A percentile compares a stretch with the other conserved stretches of the same genome.
These are phyloP conservation scores for Globisporangium perplexum DNA, from an alignment of 352 stramenopile species.

Conservation along the genomic window DNA sequence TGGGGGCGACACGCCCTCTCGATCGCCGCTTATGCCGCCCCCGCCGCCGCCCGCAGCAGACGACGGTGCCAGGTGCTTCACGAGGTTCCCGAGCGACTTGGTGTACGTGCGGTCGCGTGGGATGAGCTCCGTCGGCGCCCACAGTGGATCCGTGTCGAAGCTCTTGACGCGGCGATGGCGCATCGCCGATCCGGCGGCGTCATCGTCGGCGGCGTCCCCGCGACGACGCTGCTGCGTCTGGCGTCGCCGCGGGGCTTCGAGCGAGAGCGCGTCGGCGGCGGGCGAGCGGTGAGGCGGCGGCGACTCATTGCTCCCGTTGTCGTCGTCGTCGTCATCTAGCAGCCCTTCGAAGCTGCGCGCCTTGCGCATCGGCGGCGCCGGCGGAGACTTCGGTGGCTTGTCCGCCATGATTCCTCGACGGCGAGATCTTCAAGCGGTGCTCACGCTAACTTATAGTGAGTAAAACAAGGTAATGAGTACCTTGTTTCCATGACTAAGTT, in stretches of 20 bases:
- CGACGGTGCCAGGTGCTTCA: conserved; percentile 67
- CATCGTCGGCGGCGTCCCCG: conserved; percentile 17
- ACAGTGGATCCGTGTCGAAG: conserved; percentile 28
- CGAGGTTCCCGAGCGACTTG: conserved; percentile 71
- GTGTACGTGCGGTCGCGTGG: conserved; percentile 64
- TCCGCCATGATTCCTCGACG: conserved; percentile 3
- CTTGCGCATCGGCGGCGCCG: conserved; percentile 15
- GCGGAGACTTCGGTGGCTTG: not conserved
- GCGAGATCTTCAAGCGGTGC: no score
- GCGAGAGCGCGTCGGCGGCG: conserved; percentile 33
- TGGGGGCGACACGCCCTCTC: conserved; percentile 12
- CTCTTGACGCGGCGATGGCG: conserved; percentile 47
- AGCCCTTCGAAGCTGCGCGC: conserved; percentile 40
- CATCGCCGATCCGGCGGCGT: conserved; percentile 12
- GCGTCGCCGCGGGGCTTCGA: conserved; percentile 26
- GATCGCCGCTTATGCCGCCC: conserved; percentile 4
- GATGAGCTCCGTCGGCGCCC: conserved; percentile 16
- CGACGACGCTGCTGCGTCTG: not conserved
- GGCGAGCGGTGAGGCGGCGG: conserved; percentile 8
- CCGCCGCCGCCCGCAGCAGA: no score
- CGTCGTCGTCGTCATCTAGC: conserved; percentile 18
- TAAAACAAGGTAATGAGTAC: not conserved
- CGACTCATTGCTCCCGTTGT: conserved; percentile 2
- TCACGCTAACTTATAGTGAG: no score
- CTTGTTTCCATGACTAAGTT: not conserved